Evolutionary conservation across 2,329 filamentous ascomycete genomes (phyloP), one percentile per base, ranked within the genome.

Genomic region (Emydomyces testavorans): DNA sequence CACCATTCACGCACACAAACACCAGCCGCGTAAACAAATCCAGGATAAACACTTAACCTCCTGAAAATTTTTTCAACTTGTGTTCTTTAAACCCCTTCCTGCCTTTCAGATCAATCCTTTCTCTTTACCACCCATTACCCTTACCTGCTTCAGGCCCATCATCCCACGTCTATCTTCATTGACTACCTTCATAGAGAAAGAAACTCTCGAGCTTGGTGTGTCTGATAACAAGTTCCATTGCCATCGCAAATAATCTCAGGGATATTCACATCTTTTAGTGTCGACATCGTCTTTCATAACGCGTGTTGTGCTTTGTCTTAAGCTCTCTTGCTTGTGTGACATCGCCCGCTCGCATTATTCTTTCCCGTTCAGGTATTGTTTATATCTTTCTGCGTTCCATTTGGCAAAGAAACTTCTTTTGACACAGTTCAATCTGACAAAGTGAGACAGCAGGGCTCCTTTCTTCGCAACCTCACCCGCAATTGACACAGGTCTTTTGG

Each of bases 251-350:
- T 2, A 2, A 15, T n/a, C 6, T 18, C 16, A n/a, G n/a, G n/a
- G n/a, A n/a, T n/a, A n/a, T n/a, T n/a, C n/a, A n/a, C n/a, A n/a
- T n/a, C n/a, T n/a, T n/a, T n/a, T n/a, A n/a, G n/a, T n/a, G n/a
- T n/a, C n/a, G n/a, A 35, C 28, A 35, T 20, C 11, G 11, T 45
- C 38, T 43, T 49, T 38, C n/a, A 43, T 7, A 39, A 18, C n/a
- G 18, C n/a, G 16, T 38, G 34, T 47, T 40, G 45, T 39, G 45
- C 42, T 47, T 32, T 40, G 28, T 47, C 24, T 39, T 24, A 29
- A 21, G 44, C 35, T 31, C 32, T 3, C 31, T n/a, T 46, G 35
- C 26, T 46, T 46, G 34, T 23, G 32, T 29, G 34, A 39, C 36
- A 29, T 37, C 16, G 26, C 15, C 16, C 31, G 16, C 15, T 31